Evolutionary conservation across 2,329 filamentous ascomycete species (phyloP), one percentile per base, ranked within the genome.

Genomic region (Simplicillium aogashimaense): DNA sequence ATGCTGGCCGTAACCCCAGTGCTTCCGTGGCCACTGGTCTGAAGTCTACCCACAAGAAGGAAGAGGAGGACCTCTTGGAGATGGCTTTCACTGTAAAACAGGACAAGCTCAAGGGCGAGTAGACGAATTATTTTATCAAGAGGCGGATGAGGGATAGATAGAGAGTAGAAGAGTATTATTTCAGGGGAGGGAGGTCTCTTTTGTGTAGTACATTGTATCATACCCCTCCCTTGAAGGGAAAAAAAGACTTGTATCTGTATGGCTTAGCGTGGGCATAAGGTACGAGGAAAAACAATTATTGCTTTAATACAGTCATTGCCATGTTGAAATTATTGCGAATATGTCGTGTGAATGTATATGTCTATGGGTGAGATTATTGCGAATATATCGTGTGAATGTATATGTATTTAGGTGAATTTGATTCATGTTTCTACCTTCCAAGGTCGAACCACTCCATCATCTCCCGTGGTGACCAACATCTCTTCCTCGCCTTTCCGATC

Each of bases 21-120:
- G 90, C 92, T 13, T 90, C 83, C 48, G 90, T 97, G 18, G 92
- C 92, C 30, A 95, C 90, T 40, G 92, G 92, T 63, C 68, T 92
- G 58, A 98, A 98, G 80, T 69, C 74, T 35, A 78, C 75, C 41
- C 92, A 98, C 66, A 68, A 80, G 65, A 94, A 90, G 76, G 92
- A 98, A 71, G 92, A 97, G 74, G 74, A 85, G 60, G 86, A 92
- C 36, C 64, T 98, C 52, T 66, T 90, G 50, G 66, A 81, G 57
- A 70, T 65, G 63, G 78, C 78, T 40, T 81, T 81, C 52, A 67
- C 64, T 11, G 76, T 82, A 32, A 77, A 67, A 53, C 77, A 82
- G 63, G 78, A 81, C 53, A 82, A 82, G 67, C 69, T 82, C 40
- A 82, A 81, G 70, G 78, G 78, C 54, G 74, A 78, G 64, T 78